These are phyloP conservation scores for Cytospora paraplurivora DNA, from an alignment of 2,329 filamentous ascomycete species.

Conservation along the genomic window DNA sequence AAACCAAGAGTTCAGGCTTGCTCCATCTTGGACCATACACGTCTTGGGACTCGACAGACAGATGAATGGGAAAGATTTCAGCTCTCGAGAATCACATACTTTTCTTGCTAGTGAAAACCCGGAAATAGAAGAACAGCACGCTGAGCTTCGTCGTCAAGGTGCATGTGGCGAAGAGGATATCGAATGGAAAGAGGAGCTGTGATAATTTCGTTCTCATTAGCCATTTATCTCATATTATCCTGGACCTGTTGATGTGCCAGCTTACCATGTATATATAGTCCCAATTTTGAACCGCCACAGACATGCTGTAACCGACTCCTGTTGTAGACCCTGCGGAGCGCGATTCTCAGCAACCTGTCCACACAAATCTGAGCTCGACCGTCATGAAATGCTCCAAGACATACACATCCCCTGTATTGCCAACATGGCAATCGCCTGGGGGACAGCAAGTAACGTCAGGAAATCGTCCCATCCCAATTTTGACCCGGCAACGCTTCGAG, in stretches of 20 bases:
- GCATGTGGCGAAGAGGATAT: conserved; percentile 41
- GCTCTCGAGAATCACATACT: background rate
- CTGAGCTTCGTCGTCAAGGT: conserved; percentile 44
- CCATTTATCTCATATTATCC: background rate
- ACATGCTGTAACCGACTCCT: conserved; percentile 34
- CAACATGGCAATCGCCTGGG: conserved; percentile 37
- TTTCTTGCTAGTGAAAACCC: conserved; percentile 41
- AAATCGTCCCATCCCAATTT: conserved; percentile 43
- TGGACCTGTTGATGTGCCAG: background rate
- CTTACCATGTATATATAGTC: conserved; percentile 9
- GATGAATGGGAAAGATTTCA: too few relatives aligned
- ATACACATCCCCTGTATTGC: conserved; percentile 38
- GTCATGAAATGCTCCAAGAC: conserved; percentile 20
- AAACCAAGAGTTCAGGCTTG: too few relatives aligned
- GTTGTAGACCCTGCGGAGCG: conserved; percentile 29
- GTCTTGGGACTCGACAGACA: too few relatives aligned
- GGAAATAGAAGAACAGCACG: conserved; percentile 46
- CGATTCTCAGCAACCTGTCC: conserved; percentile 3
- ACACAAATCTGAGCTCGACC: background rate
- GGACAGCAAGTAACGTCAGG: conserved; percentile 31
- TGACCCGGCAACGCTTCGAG: conserved; percentile 34
- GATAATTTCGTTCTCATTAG: conserved; percentile 9
- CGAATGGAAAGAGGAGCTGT: conserved; percentile 43
- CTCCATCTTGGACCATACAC: too few relatives aligned
- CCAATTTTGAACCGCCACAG: conserved; percentile 33